phyloP scores from a whole-genome alignment of 352 stramenopile species.

The Phytophthora agathidicida region DNA sequence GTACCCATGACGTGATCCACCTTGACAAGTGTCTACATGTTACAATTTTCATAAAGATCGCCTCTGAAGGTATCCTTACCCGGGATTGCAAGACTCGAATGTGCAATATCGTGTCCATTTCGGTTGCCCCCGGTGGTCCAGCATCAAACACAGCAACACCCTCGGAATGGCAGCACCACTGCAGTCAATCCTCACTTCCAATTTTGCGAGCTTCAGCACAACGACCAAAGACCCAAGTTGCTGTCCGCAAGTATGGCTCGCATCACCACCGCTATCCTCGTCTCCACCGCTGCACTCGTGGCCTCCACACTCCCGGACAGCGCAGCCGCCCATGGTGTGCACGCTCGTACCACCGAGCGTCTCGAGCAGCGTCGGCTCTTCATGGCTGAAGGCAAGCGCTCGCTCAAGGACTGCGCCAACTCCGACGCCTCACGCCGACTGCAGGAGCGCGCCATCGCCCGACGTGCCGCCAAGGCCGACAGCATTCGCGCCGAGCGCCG shows the following conservation, averaged over 20 bases:
- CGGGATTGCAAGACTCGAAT: too few species aligned
- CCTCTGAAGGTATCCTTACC: too few species aligned
- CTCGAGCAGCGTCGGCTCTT: conserved; percentile 27
- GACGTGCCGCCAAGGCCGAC: conserved; percentile 15
- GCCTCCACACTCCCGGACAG: neutral
- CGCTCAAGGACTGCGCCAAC: conserved; percentile 29
- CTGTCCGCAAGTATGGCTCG: conserved; percentile 4
- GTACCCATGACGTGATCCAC: too few species aligned
- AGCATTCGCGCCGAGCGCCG: conserved; percentile 14
- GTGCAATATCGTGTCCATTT: too few species aligned
- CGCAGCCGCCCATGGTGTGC: conserved; percentile 1
- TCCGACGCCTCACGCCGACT: conserved; percentile 17
- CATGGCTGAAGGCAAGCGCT: conserved; percentile 29
- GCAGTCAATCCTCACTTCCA: conserved; percentile 2
- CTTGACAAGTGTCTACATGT: too few species aligned
- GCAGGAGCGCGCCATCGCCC: conserved; percentile 15
- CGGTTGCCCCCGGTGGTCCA: too few species aligned
- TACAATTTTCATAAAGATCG: too few species aligned
- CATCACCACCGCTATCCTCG: neutral
- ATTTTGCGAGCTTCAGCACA: conserved; percentile 6
- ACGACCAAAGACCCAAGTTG: neutral
- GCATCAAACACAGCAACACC: too few species aligned
- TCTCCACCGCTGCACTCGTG: neutral
- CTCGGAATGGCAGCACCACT: neutral
- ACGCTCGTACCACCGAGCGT: conserved; percentile 1